Evolutionary conservation across 441 rosid species (phyloP), one percentile per base, ranked within the genome.

Genomic region (Gossypium davidsonii): DNA sequence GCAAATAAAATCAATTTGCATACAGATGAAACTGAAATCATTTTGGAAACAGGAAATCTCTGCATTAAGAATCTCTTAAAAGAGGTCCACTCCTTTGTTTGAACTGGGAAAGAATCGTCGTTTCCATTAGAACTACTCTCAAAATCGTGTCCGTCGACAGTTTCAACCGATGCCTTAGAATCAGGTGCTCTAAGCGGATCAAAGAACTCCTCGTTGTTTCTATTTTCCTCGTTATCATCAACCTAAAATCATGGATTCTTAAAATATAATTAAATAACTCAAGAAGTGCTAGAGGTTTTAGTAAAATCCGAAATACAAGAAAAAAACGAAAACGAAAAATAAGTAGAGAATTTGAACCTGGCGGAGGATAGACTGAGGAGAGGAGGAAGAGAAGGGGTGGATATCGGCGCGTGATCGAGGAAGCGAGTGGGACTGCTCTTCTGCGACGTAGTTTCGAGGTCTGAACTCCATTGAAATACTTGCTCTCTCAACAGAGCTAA

Each of bases 51-150:
- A 23, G 94, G 90, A 79, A 92, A 94, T 68, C 87, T 87, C 86
- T 92, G 97, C 93, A 91, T 85, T 69, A 94, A 81, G 76, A 85
- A 78, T 79, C 97, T 87, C 84, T 83, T 94, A 79, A 91, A 92
- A 31, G 90, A 88, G 49, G 74, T 82, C 98, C 98, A 94, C 52
- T 92, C 94, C 79, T 79, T 87, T 49, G 69, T 73, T 52, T 87
- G 73, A 68, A 74, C 83, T 70, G 81, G 84, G 68, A 67, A 51
- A 71, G 62, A 71, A 74, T 70, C 70, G 64, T 74, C 84, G 28
- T 9, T 61, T 71, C 78, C 49, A 25, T 79, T 15, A 63, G 82
- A 70, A 78, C 78, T 66, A 59, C 64, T 67, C 66, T 67, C 81
- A 66, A 61, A 73, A 51, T 80, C 83, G 44, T 66, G 64, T 53